Conservation (phyloP, 140 eudicot genomes). For the Bidens hawaiensis region DNA sequence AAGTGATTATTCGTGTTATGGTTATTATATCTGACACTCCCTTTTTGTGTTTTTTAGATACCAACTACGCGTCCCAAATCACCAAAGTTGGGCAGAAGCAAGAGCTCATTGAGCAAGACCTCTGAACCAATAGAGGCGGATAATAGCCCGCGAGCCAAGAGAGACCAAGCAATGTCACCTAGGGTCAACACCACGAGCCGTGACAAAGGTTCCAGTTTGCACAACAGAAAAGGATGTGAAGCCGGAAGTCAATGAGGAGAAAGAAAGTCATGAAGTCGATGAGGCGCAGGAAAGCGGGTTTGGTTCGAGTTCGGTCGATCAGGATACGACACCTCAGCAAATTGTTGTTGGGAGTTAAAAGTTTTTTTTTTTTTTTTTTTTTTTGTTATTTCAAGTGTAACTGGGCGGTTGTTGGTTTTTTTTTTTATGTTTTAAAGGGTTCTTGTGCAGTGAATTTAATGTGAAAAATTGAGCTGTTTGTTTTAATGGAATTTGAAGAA, state of each 20-base stretch:
- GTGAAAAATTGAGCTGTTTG: conserved; percentile 9
- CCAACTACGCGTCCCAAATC: conserved; percentile 84
- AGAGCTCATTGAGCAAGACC: conserved; percentile 37
- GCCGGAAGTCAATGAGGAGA: conserved; percentile 27
- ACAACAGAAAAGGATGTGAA: conserved; percentile 30
- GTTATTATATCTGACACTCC: neutral
- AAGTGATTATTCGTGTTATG: neutral
- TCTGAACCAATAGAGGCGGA: conserved; percentile 37
- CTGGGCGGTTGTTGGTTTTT: conserved; percentile 8
- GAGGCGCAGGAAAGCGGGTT: conserved; percentile 11
- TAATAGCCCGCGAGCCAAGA: conserved; percentile 36
- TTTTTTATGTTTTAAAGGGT: conserved; percentile 4
- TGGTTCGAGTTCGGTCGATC: conserved; percentile 2
- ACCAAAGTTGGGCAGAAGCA: conserved; percentile 82
- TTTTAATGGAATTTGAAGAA: conserved; percentile 6
- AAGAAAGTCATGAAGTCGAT: conserved; percentile 6
- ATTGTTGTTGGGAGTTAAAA: conserved; percentile 34
- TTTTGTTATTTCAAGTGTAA: neutral
- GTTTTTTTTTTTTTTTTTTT: too few species aligned
- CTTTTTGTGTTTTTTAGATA: conserved; percentile 34
- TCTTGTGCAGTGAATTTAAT: conserved; percentile 4
- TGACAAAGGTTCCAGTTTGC: conserved; percentile 33
- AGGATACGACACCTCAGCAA: conserved; percentile 26
- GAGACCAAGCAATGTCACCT: conserved; percentile 35
- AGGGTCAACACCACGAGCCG: conserved; percentile 23